These are phyloP conservation scores for Allomyces macrogynus DNA, from an alignment of 192 early-diverging fungal species.

Conservation along the genomic window DNA sequence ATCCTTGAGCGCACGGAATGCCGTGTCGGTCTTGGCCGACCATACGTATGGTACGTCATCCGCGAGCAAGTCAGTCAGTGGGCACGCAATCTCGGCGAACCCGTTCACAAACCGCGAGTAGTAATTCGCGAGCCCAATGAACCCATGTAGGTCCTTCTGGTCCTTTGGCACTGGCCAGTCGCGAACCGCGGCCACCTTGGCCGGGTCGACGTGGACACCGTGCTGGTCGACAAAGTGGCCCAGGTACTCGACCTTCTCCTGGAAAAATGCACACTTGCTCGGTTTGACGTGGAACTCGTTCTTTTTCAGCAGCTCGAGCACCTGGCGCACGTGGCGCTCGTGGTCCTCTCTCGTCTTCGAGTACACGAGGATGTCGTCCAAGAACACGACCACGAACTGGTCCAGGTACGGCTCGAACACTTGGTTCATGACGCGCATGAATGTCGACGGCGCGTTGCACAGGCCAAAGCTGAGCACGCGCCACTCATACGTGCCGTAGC, in stretches of 20 bases:
- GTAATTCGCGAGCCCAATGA: constrained; percentile 14
- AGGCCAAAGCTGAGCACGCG: too few relatives aligned
- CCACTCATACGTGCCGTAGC: too few relatives aligned
- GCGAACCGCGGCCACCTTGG: constrained; percentile 1
- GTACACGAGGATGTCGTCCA: constrained; percentile 20
- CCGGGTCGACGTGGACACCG: background rate
- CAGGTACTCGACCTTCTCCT: constrained; percentile 5
- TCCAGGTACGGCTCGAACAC: constrained; percentile 17
- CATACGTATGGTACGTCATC: constrained; percentile 9
- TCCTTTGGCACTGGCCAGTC: constrained; percentile 9
- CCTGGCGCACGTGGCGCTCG: background rate
- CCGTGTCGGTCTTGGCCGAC: constrained; percentile 1
- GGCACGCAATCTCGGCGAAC: constrained; percentile 10
- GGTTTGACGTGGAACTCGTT: constrained; percentile 6
- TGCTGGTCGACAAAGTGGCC: background rate
- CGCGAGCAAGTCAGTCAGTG: constrained; percentile 9
- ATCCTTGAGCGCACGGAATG: constrained; percentile 2
- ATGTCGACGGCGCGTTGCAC: too few relatives aligned
- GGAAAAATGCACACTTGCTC: constrained; percentile 5
- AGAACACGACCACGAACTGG: constrained; percentile 12
- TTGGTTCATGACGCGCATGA: constrained; percentile 27
- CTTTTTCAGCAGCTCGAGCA: constrained; percentile 7
- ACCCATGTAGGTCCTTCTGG: constrained; percentile 5
- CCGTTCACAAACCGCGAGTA: constrained; percentile 13
- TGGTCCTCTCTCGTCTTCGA: constrained; percentile 5